Percentiles rank a stretch among this genome's conserved stretches.
These are phyloP conservation scores for Suillus hirtellus DNA, from an alignment of 768 basidiomycete species.

Conservation along the genomic window DNA sequence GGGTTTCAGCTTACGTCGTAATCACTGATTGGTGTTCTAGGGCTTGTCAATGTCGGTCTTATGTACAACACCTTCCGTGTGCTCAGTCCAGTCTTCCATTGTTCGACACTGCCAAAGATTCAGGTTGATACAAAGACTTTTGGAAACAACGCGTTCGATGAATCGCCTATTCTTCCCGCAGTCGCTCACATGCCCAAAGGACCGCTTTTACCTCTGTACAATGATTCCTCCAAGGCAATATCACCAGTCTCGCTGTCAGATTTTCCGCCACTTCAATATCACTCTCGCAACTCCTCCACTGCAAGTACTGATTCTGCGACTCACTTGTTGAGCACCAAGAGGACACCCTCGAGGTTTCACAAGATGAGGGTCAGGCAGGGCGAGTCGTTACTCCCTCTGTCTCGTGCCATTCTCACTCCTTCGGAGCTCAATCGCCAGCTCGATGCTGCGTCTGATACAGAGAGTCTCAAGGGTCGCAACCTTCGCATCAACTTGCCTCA, in stretches of 20 bases:
- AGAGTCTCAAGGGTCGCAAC: conserved; percentile 10
- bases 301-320: conserved; percentile 23
- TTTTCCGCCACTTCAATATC: conserved; percentile 6
- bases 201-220: conserved; percentile 6
- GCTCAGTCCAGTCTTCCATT: conserved; percentile 52
- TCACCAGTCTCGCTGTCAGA: conserved; percentile 9
- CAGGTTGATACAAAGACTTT: conserved; percentile 22
- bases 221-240: not conserved
- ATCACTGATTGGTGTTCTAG: conserved; percentile 34
- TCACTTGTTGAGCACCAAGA: conserved; percentile 14
- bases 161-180: conserved; percentile 20
- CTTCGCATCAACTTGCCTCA: conserved; percentile 12
- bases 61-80: conserved; percentile 70
- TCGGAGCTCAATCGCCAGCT: conserved; percentile 18
- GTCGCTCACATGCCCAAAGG: conserved; percentile 10
- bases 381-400: not conserved
- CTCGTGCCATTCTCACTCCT: conserved; percentile 10
- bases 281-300: conserved; percentile 17
- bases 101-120: conserved; percentile 14
- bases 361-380: conserved; percentile 10
- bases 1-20: not conserved
- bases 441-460: conserved; percentile 8
- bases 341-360: conserved; percentile 13
- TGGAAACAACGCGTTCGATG: conserved; percentile 24
- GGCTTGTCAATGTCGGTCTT: conserved; percentile 63